phyloP scores from a whole-genome alignment of 1,284 basidiomycete genomes.

The Abortiporus biennis region DNA sequence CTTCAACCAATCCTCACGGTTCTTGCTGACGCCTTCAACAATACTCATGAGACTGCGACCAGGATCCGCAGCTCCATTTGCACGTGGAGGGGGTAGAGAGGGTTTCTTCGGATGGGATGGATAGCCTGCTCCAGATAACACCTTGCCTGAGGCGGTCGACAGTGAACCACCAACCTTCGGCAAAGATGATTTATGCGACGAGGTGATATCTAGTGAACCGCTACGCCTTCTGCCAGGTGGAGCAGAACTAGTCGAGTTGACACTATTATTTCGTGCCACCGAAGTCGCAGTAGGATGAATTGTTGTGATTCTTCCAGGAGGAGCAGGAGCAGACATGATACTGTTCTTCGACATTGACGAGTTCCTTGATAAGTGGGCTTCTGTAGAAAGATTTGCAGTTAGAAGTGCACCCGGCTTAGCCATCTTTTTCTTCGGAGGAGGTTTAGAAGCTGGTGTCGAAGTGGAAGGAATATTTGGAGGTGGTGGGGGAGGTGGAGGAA shows the following conservation, averaged over 20 bases:
- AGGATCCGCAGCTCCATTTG: constrained; percentile 12
- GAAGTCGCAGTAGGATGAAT: constrained; percentile 7
- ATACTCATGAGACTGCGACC: constrained; percentile 58
- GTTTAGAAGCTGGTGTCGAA: neutral
- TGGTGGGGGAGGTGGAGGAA: too few relatives aligned
- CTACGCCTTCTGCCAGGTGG: constrained; percentile 8
- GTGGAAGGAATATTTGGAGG: neutral
- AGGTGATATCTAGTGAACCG: constrained; percentile 8
- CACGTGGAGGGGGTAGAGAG: neutral
- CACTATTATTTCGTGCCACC: neutral
- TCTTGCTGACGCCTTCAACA: constrained; percentile 51
- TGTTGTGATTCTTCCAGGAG: constrained; percentile 12
- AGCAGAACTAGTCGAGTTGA: neutral
- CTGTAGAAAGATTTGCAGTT: constrained; percentile 8
- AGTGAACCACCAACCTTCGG: neutral
- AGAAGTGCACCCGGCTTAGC: constrained; percentile 5
- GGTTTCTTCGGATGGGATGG: too few relatives aligned
- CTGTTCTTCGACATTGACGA: constrained; percentile 25
- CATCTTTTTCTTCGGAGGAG: constrained; percentile 5
- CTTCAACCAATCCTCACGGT: constrained; percentile 25
- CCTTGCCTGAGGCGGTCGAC: constrained; percentile 1
- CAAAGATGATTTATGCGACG: neutral
- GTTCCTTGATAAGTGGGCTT: constrained; percentile 21
- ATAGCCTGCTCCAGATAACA: constrained; percentile 2
- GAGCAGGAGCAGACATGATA: constrained; percentile 17